Conservation (phyloP, 345 rosid species). For the Murraya paniculata region DNA sequence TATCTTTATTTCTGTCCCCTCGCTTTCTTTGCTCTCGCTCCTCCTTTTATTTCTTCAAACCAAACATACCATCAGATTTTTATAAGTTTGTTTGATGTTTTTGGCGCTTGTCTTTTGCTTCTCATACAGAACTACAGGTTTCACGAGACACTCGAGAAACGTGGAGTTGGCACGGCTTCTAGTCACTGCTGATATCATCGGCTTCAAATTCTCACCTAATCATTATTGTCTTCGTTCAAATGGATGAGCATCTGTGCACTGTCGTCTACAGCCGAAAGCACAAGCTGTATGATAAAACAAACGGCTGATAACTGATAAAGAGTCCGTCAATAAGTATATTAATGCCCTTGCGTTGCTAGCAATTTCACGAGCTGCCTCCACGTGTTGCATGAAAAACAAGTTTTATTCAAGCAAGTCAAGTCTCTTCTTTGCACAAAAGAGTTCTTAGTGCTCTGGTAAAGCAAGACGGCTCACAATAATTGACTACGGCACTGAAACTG, state of each 20-base stretch:
- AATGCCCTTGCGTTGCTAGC: background rate
- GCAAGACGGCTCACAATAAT: background rate
- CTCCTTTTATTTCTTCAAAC: too few relatives aligned
- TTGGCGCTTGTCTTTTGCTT: slow-evolving; percentile 5
- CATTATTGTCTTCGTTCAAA: background rate
- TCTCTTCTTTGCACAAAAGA: background rate
- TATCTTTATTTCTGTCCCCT: too few relatives aligned
- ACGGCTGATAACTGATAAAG: background rate
- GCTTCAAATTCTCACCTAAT: slow-evolving; percentile 6
- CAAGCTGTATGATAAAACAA: background rate
- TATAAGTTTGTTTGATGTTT: background rate
- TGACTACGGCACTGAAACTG: background rate
- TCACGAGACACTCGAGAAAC: background rate
- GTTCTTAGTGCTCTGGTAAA: background rate
- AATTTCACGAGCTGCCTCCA: background rate
- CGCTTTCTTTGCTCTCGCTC: too few relatives aligned
- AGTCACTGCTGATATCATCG: background rate
- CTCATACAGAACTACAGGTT: background rate
- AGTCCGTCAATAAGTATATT: background rate
- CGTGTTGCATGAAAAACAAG: background rate
- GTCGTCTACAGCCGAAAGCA: background rate
- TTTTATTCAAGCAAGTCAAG: background rate
- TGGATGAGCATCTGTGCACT: too few relatives aligned
- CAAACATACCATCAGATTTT: too few relatives aligned
- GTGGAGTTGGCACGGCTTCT: slow-evolving; percentile 3